These are phyloP conservation scores for Linum tenue DNA, from an alignment of 345 rosid species.

Conservation along the genomic window DNA sequence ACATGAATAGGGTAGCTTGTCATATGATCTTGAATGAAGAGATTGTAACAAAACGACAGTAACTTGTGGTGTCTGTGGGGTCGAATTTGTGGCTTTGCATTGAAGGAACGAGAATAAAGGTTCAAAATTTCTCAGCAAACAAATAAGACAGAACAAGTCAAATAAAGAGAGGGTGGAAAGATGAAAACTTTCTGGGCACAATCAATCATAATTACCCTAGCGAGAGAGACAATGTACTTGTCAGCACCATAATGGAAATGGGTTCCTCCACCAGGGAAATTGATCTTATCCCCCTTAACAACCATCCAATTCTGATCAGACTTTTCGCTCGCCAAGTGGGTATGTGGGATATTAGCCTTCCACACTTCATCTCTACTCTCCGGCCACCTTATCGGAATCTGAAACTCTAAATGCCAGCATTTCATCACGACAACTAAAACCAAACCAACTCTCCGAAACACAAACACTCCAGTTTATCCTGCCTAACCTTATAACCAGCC, in stretches of 20 bases:
- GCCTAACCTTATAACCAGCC: slow-evolving; percentile 59
- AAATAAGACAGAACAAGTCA: background rate
- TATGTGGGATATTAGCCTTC: slow-evolving; percentile 93
- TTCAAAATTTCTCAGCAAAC: background rate
- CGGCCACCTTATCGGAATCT: slow-evolving; percentile 95
- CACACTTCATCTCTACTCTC: slow-evolving; percentile 94
- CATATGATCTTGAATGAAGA: background rate
- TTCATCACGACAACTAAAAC: slow-evolving; percentile 23
- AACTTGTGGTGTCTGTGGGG: background rate
- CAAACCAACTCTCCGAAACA: slow-evolving; percentile 4
- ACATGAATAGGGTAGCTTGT: slow-evolving; percentile 11
- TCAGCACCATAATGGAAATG: slow-evolving; percentile 95
- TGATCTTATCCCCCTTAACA: slow-evolving; percentile 83
- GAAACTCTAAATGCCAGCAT: slow-evolving; percentile 39
- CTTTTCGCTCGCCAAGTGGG: slow-evolving; percentile 91
- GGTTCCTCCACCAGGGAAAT: slow-evolving; percentile 97
- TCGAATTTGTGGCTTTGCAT: background rate
- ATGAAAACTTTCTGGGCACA: background rate
- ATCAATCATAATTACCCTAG: slow-evolving; percentile 41
- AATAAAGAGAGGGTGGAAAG: slow-evolving; percentile 5
- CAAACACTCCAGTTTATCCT: background rate
- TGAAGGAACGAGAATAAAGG: background rate
- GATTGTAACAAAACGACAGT: background rate
- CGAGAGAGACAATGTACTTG: slow-evolving; percentile 79
- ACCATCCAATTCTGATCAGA: slow-evolving; percentile 99